These are phyloP conservation scores for Boletus rubroflammeus DNA, from an alignment of 768 basidiomycete species.

Conservation along the genomic window DNA sequence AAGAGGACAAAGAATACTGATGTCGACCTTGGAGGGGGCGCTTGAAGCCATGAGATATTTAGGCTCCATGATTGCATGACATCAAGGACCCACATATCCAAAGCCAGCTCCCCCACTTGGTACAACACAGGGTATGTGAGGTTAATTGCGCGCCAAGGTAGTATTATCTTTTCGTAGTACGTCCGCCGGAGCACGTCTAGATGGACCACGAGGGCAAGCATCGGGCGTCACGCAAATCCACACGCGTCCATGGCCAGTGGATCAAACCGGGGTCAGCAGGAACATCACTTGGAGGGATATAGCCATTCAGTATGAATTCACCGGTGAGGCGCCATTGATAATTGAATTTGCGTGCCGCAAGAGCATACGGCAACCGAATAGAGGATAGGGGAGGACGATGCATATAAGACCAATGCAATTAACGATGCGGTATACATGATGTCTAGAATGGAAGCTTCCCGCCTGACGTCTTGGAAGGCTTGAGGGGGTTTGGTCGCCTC, in stretches of 20 bases:
- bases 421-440: slow-evolving; percentile 4
- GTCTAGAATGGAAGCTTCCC: slow-evolving; percentile 58
- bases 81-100: too few relatives aligned
- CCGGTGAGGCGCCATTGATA: neutral
- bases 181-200: neutral
- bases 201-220: neutral
- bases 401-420: neutral
- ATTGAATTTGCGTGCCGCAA: neutral
- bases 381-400: neutral
- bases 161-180: neutral
- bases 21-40: neutral
- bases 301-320: neutral
- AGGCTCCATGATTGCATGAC: neutral
- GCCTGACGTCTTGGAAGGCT: slow-evolving; percentile 45
- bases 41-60: neutral
- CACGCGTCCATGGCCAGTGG: too few relatives aligned
- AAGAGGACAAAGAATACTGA: neutral
- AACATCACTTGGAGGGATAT: neutral
- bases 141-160: neutral
- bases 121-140: neutral
- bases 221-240: neutral
- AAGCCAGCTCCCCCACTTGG: neutral
- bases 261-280: neutral
- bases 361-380: neutral
- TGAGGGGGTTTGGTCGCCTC: slow-evolving; percentile 57